A percentile compares a stretch with the other conserved stretches of the same genome.
Conservation (phyloP, 2,329 filamentous ascomycete genomes). For the Fusarium graminum region DNA sequence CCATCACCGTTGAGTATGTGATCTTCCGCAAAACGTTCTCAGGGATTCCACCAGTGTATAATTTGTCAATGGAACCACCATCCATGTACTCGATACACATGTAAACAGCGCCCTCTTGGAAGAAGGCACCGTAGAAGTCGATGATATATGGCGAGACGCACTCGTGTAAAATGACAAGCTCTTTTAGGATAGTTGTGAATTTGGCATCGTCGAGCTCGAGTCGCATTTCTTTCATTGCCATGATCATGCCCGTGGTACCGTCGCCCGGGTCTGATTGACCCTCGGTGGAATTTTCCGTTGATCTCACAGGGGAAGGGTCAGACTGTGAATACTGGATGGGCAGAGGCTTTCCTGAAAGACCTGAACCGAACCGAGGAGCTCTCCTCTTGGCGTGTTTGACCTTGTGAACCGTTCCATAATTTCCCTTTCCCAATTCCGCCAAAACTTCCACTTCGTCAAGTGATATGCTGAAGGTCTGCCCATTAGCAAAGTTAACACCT, state of each 20-base stretch:
- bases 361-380: constrained; percentile 69
- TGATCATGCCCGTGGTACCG: constrained; percentile 80
- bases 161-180: constrained; percentile 94
- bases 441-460: constrained; percentile 94
- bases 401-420: constrained; percentile 98
- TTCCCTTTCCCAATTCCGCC: constrained; percentile 95
- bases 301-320: constrained; percentile 52
- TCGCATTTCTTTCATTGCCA: constrained; percentile 99
- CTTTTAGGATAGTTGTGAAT: constrained; percentile 97
- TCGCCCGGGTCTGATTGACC: constrained; percentile 48
- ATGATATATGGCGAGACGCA: constrained; percentile 97
- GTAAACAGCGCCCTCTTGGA: constrained; percentile 98
- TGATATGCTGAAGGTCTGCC: constrained; percentile 91
- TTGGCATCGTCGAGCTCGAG: constrained; percentile 96
- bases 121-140: constrained; percentile 98
- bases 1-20: constrained; percentile 88
- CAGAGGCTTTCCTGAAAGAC: constrained; percentile 63
- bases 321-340: constrained; percentile 56
- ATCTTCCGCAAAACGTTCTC: constrained; percentile 92
- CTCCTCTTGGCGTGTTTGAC: constrained; percentile 83
- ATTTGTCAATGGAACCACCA: constrained; percentile 95
- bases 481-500: constrained; percentile 92
- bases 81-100: constrained; percentile 99
- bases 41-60: constrained; percentile 91
- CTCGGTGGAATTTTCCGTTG: constrained; percentile 49